phyloP scores from a whole-genome alignment of 208 protist genomes.

The Crithidia sp. region DNA sequence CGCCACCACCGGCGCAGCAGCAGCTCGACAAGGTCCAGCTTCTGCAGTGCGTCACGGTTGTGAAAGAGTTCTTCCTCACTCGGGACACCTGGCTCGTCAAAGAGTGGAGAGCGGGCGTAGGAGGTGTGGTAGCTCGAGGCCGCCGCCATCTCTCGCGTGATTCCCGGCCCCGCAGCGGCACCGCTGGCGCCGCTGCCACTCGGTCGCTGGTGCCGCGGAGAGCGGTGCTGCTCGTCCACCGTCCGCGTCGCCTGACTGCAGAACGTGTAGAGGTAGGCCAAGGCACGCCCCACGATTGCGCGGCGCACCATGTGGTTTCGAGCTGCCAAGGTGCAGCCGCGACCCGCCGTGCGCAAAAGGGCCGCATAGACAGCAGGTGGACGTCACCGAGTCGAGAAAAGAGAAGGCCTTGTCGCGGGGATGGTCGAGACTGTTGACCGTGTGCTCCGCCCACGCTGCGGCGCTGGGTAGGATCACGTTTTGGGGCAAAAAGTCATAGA shows the following conservation, averaged over 20 bases:
- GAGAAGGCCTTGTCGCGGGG: not conserved
- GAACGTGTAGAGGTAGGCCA: conserved; percentile 45
- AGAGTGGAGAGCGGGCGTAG: conserved; percentile 20
- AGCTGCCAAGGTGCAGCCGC: conserved; percentile 34
- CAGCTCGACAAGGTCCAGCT: conserved; percentile 35
- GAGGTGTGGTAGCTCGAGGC: conserved; percentile 10
- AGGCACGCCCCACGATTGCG: conserved; percentile 56
- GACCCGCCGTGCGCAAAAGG: conserved; percentile 37
- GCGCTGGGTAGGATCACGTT: conserved; percentile 13
- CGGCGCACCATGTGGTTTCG: conserved; percentile 58
- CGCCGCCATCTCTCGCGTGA: not conserved
- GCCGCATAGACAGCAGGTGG: conserved; percentile 50
- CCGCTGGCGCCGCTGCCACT: not conserved
- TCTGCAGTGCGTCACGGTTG: conserved; percentile 9
- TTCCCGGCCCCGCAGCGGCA: not conserved
- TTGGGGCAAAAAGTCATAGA: not conserved
- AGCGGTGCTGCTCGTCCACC: not conserved
- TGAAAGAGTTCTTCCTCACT: conserved; percentile 13
- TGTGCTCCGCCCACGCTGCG: not conserved
- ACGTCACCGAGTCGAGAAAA: conserved; percentile 42
- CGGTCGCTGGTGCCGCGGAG: not conserved
- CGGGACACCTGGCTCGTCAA: conserved; percentile 22
- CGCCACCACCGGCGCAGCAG: conserved; percentile 61
- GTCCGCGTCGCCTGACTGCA: conserved; percentile 18
- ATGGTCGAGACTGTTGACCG: conserved; percentile 16